Conservation (phyloP, 2,329 filamentous ascomycete genomes). For the Epichloe festucae region DNA sequence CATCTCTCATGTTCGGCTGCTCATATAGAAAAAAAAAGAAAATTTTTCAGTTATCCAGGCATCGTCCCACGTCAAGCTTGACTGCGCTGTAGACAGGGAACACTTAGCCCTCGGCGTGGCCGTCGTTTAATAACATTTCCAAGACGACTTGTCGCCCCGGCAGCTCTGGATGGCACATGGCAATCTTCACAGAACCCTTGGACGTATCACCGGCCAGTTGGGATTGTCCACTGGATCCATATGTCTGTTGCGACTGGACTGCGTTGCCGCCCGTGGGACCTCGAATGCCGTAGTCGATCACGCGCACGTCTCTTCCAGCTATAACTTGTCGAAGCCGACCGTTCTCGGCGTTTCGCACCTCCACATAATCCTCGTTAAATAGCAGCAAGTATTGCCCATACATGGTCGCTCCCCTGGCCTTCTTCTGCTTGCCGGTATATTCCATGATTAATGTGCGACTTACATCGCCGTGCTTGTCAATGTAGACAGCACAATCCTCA, state of each 20-base stretch:
- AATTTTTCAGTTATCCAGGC: background rate
- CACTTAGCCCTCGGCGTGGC: conserved; percentile 39
- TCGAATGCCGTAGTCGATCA: conserved; percentile 72
- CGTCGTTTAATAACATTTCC: conserved; percentile 86
- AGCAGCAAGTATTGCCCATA: conserved; percentile 85
- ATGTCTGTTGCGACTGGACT: conserved; percentile 18
- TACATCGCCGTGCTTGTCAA: conserved; percentile 96
- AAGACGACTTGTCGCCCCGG: conserved; percentile 77
- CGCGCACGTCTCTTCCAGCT: conserved; percentile 76
- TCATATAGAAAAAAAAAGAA: background rate
- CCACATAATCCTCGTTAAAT: conserved; percentile 93
- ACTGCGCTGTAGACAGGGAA: background rate
- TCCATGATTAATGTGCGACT: conserved; percentile 93
- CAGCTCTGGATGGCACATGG: conserved; percentile 85
- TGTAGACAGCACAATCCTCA: conserved; percentile 91
- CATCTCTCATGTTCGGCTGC: background rate
- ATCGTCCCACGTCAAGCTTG: background rate
- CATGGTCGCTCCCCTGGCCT: conserved; percentile 69
- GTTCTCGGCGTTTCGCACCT: conserved; percentile 94
- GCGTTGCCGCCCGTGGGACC: conserved; percentile 42
- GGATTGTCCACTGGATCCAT: conserved; percentile 22
- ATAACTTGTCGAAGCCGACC: conserved; percentile 89
- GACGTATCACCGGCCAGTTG: conserved; percentile 31
- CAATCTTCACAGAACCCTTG: conserved; percentile 78
- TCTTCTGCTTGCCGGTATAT: conserved; percentile 78